phyloP scores from a whole-genome alignment of 257 asterid species.

The Scutellaria baicalensis region DNA sequence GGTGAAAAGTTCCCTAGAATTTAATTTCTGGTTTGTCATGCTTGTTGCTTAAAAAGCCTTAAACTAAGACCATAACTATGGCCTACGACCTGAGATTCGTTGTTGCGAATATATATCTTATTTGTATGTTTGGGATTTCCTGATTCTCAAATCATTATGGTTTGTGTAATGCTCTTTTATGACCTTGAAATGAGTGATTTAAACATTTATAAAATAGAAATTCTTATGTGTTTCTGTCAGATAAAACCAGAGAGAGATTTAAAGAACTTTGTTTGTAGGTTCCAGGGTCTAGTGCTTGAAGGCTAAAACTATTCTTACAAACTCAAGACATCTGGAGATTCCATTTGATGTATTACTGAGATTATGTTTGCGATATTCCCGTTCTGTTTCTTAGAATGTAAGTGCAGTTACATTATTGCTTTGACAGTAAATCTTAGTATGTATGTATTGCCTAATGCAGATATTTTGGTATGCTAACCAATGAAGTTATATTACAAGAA shows the following conservation, averaged over 20 bases:
- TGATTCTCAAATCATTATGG: neutral
- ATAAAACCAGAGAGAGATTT: neutral
- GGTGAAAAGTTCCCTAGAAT: neutral
- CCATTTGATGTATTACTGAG: neutral
- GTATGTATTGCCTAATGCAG: neutral
- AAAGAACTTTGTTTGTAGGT: neutral
- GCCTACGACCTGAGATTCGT: neutral
- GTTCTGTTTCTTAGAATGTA: neutral
- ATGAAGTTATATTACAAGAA: neutral
- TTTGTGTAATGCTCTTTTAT: neutral
- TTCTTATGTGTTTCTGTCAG: neutral
- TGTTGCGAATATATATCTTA: neutral
- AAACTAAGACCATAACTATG: neutral
- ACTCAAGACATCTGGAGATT: neutral
- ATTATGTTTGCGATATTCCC: neutral
- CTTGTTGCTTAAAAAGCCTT: neutral
- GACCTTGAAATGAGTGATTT: neutral
- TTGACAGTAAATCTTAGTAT: neutral
- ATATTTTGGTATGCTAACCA: conserved; percentile 2
- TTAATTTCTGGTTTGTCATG: neutral
- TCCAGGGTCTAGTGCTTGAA: neutral
- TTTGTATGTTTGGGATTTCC: neutral
- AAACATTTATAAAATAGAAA: neutral
- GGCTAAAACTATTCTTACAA: neutral
- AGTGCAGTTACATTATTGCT: neutral